Evolutionary conservation across 1,284 basidiomycete genomes (phyloP).

Genomic region (Cutaneotrichosporon sp.): DNA sequence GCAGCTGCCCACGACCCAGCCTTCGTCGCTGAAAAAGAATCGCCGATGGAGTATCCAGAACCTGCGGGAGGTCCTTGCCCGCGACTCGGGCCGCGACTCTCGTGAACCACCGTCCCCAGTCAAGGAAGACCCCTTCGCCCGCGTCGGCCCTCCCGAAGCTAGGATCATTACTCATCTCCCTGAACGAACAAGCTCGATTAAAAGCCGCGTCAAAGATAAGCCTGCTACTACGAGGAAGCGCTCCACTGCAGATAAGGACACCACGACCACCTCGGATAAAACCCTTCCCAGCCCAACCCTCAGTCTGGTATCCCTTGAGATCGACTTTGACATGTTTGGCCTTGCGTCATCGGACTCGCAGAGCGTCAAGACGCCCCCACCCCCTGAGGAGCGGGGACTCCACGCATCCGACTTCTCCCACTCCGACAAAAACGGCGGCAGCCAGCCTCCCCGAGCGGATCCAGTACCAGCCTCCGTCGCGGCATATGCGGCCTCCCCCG

Average conservation of each 20-base stretch:
- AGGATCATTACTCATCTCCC: not conserved
- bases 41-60: not conserved
- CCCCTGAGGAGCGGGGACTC: not conserved
- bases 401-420: not conserved
- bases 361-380: not conserved
- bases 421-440: too few species aligned
- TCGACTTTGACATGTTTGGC: constrained; percentile 2
- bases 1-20: not conserved
- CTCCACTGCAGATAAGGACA: too few species aligned
- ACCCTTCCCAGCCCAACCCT: not conserved
- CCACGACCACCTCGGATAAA: not conserved
- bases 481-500: not conserved
- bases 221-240: too few species aligned
- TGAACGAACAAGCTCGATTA: not conserved
- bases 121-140: too few species aligned
- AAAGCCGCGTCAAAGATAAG: not conserved
- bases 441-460: too few species aligned
- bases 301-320: not conserved
- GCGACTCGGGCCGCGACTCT: not conserved
- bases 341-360: not conserved
- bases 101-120: not conserved
- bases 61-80: not conserved
- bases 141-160: not conserved
- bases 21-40: not conserved
- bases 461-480: too few species aligned